phyloP scores from a whole-genome alignment of 371 early-diverging fungal genomes.

The Apophysomyces sp. region DNA sequence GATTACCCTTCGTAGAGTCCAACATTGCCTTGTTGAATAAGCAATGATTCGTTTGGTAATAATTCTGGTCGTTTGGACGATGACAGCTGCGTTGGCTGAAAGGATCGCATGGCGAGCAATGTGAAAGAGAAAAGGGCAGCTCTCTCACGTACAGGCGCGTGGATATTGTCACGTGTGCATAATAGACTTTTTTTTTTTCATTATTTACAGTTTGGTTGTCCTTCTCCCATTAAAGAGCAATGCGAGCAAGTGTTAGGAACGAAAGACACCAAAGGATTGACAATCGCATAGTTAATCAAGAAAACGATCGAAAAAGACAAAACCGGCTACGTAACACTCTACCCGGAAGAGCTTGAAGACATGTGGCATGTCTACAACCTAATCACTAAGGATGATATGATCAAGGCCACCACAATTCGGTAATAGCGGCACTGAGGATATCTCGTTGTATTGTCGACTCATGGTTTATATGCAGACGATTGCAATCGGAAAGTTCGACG shows the following conservation, averaged over 20 bases:
- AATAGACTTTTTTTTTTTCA: neutral
- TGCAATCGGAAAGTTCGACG: slow-evolving; percentile 81
- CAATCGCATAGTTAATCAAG: slow-evolving; percentile 42
- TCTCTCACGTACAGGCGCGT: neutral
- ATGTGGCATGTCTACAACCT: slow-evolving; percentile 99
- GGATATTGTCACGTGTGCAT: neutral
- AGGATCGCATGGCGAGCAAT: slow-evolving; percentile 59
- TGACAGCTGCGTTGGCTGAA: slow-evolving; percentile 51
- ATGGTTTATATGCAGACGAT: slow-evolving; percentile 54
- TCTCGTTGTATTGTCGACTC: neutral
- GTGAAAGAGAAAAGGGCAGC: neutral
- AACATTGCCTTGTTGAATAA: slow-evolving; percentile 61
- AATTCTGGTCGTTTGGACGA: slow-evolving; percentile 62
- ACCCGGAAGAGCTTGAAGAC: slow-evolving; percentile 93
- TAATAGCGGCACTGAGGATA: slow-evolving; percentile 18
- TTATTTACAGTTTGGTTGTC: no score
- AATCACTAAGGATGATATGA: slow-evolving; percentile 81
- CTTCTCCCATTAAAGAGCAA: neutral
- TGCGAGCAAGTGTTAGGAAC: neutral
- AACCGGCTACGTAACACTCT: slow-evolving; percentile 63
- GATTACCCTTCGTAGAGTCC: slow-evolving; percentile 72
- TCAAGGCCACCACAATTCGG: slow-evolving; percentile 88
- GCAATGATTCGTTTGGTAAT: slow-evolving; percentile 51
- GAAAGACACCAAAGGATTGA: neutral
- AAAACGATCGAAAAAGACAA: slow-evolving; percentile 63